Evolutionary conservation across 2,329 filamentous ascomycete species (phyloP), one percentile per base, ranked within the genome.

Genomic region (Pseudogymnoascus sp.): DNA sequence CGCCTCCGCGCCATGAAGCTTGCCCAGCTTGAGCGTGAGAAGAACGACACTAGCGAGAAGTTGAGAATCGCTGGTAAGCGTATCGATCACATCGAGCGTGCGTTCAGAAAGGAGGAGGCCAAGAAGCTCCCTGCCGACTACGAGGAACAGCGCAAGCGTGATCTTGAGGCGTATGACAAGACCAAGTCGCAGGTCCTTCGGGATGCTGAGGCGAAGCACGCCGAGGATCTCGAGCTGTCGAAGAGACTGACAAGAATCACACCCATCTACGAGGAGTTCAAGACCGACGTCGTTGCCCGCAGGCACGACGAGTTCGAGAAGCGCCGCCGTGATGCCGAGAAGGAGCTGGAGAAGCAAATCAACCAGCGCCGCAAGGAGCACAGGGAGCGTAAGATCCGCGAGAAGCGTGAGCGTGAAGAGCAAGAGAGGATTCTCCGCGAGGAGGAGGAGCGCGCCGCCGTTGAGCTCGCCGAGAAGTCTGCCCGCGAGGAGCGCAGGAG

Each of bases 271-370:
- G 91, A 95, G 75, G 78, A 80, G 8, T 97, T 96, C 84, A 87
- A 90, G 73, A 82, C 88, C 68, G 87, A 88, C 59, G 86, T 99
- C 62, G 90, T 90, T 66, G 89, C 95, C 76, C 89, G 91, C 73
- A 90, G 93, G 70, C 91, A 91, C 73, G 90, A 96, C 70, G 92
- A 97, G 77, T 99, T 97, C 70, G 95, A 97, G 83, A 93, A 90
- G 81, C 90, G 93, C 68, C 90, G 90, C 73, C 92, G 89, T 75
- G 88, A 91, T 72, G 95, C 95, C 34, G 92, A 97, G 81, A 87
- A 89, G 68, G 95, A 99, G 75, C 84, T 97, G 64, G 90, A 97
- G 81, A 89, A 89, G 77, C 91, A 96, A 80, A 96, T 97, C 77
- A 85, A 88, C 40, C 84, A 87, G 68, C 90, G 95, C 72, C 88